phyloP scores from a whole-genome alignment of 2,329 filamentous ascomycete species.

The Trichoderma sp. region DNA sequence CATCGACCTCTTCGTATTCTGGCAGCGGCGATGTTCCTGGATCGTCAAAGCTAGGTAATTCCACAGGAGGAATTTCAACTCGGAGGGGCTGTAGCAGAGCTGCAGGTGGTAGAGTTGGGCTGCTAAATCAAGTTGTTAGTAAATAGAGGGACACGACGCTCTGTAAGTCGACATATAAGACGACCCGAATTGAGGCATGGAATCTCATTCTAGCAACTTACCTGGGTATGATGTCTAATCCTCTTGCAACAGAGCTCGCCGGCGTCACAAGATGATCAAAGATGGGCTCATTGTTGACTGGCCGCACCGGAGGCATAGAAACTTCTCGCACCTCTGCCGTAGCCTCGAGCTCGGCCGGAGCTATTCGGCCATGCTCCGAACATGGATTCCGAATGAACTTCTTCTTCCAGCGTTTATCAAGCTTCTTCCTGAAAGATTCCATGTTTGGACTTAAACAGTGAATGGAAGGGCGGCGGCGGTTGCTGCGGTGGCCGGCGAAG shows the following conservation, averaged over 20 bases:
- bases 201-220: background rate
- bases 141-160: background rate
- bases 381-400: background rate
- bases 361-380: background rate
- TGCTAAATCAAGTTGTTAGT: background rate
- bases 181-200: background rate
- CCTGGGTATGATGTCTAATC: background rate
- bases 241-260: background rate
- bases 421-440: background rate
- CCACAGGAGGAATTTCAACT: conserved; percentile 33
- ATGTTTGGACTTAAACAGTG: background rate
- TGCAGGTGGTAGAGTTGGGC: background rate
- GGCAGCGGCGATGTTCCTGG: conserved; percentile 44
- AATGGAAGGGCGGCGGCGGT: background rate
- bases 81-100: background rate
- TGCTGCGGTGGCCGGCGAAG: conserved; percentile 46
- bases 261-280: conserved; percentile 9
- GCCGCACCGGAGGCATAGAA: background rate
- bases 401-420: background rate
- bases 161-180: background rate
- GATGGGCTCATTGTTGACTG: background rate
- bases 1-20: conserved; percentile 34
- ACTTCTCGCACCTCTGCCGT: background rate
- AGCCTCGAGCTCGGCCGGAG: background rate
- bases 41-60: conserved; percentile 42